Percentiles rank a stretch among this genome's conserved stretches.
Conservation (phyloP, 768 basidiomycete species). For the Ramaria sp. region DNA sequence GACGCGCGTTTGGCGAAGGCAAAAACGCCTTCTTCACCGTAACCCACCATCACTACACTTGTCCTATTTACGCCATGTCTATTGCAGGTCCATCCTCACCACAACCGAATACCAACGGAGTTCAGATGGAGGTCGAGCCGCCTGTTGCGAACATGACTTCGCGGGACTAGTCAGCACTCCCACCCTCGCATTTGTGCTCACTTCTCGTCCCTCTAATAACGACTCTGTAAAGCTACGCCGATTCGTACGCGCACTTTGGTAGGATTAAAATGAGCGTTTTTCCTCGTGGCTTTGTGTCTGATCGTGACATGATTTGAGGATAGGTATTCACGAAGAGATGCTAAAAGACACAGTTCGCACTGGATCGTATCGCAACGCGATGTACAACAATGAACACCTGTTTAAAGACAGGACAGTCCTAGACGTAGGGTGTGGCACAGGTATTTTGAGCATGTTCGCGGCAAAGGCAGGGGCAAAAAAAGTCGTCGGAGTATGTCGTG, state of each 20-base stretch:
- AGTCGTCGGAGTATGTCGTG: slow-evolving; percentile 70
- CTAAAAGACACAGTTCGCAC: slow-evolving; percentile 94
- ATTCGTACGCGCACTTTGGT: slow-evolving; percentile 96
- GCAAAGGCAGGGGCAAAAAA: slow-evolving; percentile 91
- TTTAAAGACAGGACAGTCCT: slow-evolving; percentile 97
- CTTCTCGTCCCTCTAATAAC: slow-evolving; percentile 5
- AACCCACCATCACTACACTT: background rate
- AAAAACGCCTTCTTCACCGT: background rate
- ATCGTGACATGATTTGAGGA: background rate
- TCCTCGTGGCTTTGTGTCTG: background rate
- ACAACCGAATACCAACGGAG: slow-evolving; percentile 6
- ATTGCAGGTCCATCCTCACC: slow-evolving; percentile 20
- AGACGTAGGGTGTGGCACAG: slow-evolving; percentile 98
- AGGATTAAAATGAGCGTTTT: slow-evolving; percentile 15
- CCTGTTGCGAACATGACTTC: slow-evolving; percentile 52
- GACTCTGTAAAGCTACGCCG: slow-evolving; percentile 59
- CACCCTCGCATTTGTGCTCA: slow-evolving; percentile 27
- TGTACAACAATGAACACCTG: slow-evolving; percentile 87
- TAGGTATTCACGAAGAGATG: slow-evolving; percentile 99
- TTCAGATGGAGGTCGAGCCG: slow-evolving; percentile 10
- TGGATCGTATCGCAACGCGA: slow-evolving; percentile 87
- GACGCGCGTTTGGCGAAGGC: background rate
- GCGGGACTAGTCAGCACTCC: slow-evolving; percentile 69
- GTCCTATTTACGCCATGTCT: slow-evolving; percentile 14
- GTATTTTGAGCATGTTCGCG: slow-evolving; percentile 96